These are phyloP conservation scores for Emergomyces africanus DNA, from an alignment of 2,329 filamentous ascomycete genomes.

Conservation along the genomic window DNA sequence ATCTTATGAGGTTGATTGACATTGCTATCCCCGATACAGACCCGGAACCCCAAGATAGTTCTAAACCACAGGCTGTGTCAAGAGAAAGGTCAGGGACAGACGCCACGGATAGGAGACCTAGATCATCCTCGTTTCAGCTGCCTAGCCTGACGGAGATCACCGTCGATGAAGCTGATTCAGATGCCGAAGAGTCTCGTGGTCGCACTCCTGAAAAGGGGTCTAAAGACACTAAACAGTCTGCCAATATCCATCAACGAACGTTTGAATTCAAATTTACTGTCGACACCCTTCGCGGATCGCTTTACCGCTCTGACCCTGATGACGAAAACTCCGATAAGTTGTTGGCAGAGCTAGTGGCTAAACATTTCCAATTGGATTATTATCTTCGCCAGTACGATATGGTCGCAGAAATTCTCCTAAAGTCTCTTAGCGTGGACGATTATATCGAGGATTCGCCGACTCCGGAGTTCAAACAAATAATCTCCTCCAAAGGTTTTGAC, in stretches of 20 bases:
- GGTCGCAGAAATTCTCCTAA: slow-evolving; percentile 79
- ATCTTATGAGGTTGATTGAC: slow-evolving; percentile 88
- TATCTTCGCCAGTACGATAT: slow-evolving; percentile 85
- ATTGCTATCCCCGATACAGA: slow-evolving; percentile 82
- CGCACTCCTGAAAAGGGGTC: slow-evolving; percentile 18
- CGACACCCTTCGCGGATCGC: slow-evolving; percentile 80
- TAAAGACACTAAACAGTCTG: slow-evolving; percentile 32
- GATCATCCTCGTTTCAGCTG: slow-evolving; percentile 62
- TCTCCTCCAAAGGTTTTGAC: slow-evolving; percentile 72
- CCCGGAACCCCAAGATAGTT: slow-evolving; percentile 27
- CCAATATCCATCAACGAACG: slow-evolving; percentile 72
- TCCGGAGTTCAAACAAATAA: slow-evolving; percentile 82
- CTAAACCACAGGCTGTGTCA: slow-evolving; percentile 23
- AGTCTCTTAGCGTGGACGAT: slow-evolving; percentile 80
- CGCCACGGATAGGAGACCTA: slow-evolving; percentile 32
- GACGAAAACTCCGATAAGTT: slow-evolving; percentile 63
- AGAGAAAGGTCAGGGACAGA: slow-evolving; percentile 26
- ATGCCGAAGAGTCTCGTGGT: slow-evolving; percentile 43
- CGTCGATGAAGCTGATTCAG: slow-evolving; percentile 50
- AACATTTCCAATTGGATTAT: slow-evolving; percentile 76
- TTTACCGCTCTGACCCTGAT: slow-evolving; percentile 76
- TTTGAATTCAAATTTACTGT: slow-evolving; percentile 98
- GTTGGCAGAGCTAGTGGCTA: slow-evolving; percentile 80
- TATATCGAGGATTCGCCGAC: slow-evolving; percentile 78
- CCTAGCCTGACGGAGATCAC: slow-evolving; percentile 60